Evolutionary conservation across 305 asterid species (phyloP).

Genomic region (Fraxinus dipetala): DNA sequence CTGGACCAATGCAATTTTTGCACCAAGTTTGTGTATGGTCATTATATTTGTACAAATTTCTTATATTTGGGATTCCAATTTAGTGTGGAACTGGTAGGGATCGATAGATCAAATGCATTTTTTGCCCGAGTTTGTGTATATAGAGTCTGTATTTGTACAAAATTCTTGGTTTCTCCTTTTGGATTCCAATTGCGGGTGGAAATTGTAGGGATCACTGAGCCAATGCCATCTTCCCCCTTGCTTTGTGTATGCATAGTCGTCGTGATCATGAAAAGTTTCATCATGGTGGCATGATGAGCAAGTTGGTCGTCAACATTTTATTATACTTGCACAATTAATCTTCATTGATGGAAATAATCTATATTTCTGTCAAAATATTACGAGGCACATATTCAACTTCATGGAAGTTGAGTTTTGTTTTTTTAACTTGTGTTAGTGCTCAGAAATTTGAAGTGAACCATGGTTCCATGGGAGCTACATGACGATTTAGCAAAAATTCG

Average conservation of each 20-base stretch:
- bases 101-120: background rate
- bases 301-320: background rate
- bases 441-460: background rate
- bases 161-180: background rate
- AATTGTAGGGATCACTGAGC: background rate
- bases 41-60: background rate
- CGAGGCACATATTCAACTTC: background rate
- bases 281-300: background rate
- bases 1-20: background rate
- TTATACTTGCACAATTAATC: background rate
- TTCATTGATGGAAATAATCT: background rate
- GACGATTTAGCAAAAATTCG: background rate
- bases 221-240: background rate
- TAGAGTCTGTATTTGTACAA: background rate
- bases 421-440: background rate
- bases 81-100: background rate
- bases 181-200: background rate
- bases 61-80: background rate
- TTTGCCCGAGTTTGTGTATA: background rate
- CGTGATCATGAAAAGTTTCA: background rate
- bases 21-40: background rate
- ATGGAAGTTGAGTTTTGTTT: background rate
- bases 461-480: background rate
- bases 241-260: background rate
- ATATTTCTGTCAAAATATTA: background rate